Conservation (phyloP, 441 rosid species). For the Erodium texanum region DNA sequence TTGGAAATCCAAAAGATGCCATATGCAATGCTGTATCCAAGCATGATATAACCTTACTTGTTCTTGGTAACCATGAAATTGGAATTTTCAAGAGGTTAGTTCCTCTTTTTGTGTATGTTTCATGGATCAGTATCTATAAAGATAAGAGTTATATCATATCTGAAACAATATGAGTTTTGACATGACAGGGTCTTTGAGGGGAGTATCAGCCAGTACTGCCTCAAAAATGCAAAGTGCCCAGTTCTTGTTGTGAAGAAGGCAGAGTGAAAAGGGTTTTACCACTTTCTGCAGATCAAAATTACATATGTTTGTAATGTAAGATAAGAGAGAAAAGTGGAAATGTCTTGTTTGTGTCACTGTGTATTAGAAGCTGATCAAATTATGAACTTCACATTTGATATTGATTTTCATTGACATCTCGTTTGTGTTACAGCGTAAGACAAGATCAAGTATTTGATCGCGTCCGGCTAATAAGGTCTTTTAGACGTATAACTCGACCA, state of each 20-base stretch:
- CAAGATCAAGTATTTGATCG: too few relatives aligned
- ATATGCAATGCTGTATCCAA: slow-evolving; percentile 26
- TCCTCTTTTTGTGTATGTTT: too few relatives aligned
- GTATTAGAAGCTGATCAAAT: not conserved
- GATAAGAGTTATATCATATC: not conserved
- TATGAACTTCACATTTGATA: too few relatives aligned
- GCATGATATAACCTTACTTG: slow-evolving; percentile 22
- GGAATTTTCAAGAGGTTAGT: slow-evolving; percentile 26
- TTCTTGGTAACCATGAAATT: slow-evolving; percentile 18
- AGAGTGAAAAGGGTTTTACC: not conserved
- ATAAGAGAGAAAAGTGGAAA: not conserved
- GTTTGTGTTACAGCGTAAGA: too few relatives aligned
- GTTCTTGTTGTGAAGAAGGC: slow-evolving; percentile 32
- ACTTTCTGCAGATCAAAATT: not conserved
- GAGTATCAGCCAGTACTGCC: slow-evolving; percentile 27
- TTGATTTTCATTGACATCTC: too few relatives aligned
- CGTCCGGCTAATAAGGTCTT: too few relatives aligned
- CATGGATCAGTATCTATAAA: not conserved
- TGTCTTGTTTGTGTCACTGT: not conserved
- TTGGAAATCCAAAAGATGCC: slow-evolving; percentile 25
- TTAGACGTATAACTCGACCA: too few relatives aligned
- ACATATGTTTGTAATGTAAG: not conserved
- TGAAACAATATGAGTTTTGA: not conserved
- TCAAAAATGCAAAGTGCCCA: slow-evolving; percentile 31
- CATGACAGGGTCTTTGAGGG: slow-evolving; percentile 22